Evolutionary conservation across 495 filamentous ascomycete genomes (phyloP).

Genomic region (Parathielavia hyrcaniae): DNA sequence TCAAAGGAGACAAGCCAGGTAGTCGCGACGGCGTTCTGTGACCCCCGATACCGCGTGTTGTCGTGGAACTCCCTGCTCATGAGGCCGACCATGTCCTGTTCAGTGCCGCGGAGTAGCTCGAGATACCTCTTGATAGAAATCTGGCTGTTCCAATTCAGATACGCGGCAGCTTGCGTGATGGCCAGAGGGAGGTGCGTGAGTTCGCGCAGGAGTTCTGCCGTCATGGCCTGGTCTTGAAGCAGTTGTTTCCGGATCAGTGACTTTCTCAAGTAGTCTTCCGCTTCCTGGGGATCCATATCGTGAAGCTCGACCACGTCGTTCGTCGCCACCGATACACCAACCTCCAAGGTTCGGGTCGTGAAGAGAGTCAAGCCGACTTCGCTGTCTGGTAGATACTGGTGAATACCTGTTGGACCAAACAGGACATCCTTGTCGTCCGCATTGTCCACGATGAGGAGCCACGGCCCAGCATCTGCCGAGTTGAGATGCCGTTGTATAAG

Average conservation of each 20-base stretch:
- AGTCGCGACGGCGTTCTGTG: constrained; percentile 46
- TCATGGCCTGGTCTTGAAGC: background rate
- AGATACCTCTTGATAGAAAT: constrained; percentile 41
- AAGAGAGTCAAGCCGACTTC: constrained; percentile 30
- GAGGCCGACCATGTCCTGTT: constrained; percentile 36
- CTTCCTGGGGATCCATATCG: constrained; percentile 27
- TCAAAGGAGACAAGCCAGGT: constrained; percentile 51
- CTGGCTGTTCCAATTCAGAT: constrained; percentile 42
- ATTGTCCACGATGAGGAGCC: constrained; percentile 6
- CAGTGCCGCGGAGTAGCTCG: constrained; percentile 36
- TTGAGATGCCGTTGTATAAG: constrained; percentile 3
- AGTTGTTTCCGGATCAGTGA: constrained; percentile 19
- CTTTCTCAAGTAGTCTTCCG: constrained; percentile 18
- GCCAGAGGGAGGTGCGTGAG: constrained; percentile 37
- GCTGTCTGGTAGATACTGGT: constrained; percentile 20
- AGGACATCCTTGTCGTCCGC: background rate
- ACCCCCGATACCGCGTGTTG: constrained; percentile 36
- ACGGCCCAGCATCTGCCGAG: constrained; percentile 2
- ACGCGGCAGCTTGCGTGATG: constrained; percentile 42
- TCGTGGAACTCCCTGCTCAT: constrained; percentile 50
- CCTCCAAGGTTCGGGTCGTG: constrained; percentile 32
- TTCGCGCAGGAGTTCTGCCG: constrained; percentile 27
- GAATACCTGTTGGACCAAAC: constrained; percentile 4
- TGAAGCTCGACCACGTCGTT: constrained; percentile 27
- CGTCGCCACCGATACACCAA: constrained; percentile 23